phyloP scores from a whole-genome alignment of 768 basidiomycete genomes.

The Boletales sp. region DNA sequence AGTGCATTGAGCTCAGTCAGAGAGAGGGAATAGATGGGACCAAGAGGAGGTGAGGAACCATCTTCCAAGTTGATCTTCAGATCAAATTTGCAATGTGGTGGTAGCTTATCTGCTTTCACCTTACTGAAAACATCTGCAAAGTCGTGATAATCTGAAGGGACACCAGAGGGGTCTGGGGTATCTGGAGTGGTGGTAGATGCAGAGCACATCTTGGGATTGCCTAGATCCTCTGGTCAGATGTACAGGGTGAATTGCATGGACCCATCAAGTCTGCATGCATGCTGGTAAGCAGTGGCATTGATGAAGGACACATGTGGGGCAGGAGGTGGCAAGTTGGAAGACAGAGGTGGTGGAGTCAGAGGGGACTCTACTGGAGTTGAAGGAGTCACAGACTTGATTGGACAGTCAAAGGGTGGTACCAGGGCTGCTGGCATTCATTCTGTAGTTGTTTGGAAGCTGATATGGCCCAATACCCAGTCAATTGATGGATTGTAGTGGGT shows the following conservation, averaged over 20 bases:
- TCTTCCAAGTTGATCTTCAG: background rate
- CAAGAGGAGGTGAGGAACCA: background rate
- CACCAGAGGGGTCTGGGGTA: background rate
- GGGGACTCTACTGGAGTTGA: no score
- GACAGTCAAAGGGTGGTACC: no score
- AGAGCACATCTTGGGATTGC: background rate
- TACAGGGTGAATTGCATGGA: no score
- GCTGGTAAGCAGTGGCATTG: no score
- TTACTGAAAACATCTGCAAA: conserved; percentile 16
- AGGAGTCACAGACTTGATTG: background rate
- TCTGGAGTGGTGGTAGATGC: background rate
- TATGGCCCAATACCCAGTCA: background rate
- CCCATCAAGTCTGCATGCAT: no score
- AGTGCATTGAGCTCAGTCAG: conserved; percentile 32
- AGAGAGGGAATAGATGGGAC: background rate
- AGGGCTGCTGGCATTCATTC: no score
- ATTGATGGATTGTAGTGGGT: background rate
- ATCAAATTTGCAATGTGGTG: background rate
- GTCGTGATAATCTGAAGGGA: conserved; percentile 12
- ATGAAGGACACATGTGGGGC: no score
- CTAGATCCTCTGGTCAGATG: no score
- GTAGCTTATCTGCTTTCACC: background rate
- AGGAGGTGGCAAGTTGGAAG: no score
- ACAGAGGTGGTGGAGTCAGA: no score
- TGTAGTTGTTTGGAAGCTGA: no score